A percentile compares a stretch with the other conserved stretches of the same genome.
Evolutionary conservation across 2,329 filamentous ascomycete species (phyloP).

Genomic region (Byssochlamys sp.): DNA sequence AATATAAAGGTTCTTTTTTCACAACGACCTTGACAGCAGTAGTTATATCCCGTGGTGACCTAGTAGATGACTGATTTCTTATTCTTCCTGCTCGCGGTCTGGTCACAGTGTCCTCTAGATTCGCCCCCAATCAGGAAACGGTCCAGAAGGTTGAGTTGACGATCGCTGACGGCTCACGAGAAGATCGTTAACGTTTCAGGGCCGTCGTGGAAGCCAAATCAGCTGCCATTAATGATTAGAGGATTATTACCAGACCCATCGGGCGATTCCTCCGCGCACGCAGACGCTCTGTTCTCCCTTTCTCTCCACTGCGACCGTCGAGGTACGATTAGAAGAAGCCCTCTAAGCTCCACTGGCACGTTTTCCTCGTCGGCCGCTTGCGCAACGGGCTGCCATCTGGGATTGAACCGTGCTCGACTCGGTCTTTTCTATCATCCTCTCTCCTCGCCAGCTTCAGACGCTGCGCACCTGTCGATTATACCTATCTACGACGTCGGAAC

Average conservation of each 20-base stretch:
- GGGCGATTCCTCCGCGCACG: background rate
- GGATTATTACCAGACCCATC: background rate
- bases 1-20: background rate
- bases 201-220: background rate
- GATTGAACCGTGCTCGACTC: background rate
- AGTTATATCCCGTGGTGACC: background rate
- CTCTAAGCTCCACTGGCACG: background rate
- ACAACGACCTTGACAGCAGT: background rate
- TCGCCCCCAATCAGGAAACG: background rate
- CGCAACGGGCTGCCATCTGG: background rate
- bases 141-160: background rate
- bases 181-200: background rate
- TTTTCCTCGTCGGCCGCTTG: background rate
- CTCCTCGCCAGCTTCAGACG: background rate
- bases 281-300: background rate
- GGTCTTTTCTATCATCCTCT: background rate
- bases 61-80: background rate
- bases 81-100: background rate
- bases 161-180: background rate
- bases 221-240: background rate
- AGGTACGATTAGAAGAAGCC: no score
- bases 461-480: background rate
- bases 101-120: background rate
- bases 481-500: background rate
- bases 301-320: background rate